Percentiles rank a stretch among this genome's conserved stretches.
Conservation (phyloP, 164 flowering plant species). For the Protea cynaroides region DNA sequence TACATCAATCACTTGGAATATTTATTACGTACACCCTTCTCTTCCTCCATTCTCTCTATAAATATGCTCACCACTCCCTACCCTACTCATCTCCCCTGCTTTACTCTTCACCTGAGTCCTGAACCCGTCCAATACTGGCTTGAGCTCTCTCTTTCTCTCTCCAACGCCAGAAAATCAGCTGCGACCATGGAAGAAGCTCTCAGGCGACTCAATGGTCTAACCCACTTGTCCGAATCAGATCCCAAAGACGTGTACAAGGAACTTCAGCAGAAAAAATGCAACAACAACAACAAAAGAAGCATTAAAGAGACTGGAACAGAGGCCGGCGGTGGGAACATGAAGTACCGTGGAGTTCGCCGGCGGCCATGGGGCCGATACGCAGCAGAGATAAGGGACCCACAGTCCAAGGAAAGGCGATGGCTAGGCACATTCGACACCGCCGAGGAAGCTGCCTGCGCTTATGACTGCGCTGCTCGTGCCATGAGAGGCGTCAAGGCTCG, state of each 20-base stretch:
- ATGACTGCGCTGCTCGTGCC: conserved; percentile 83
- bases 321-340: conserved; percentile 16
- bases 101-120: too few relatives aligned
- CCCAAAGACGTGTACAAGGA: not conserved
- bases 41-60: not conserved
- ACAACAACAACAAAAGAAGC: not conserved
- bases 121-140: too few relatives aligned
- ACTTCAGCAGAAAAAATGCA: conserved; percentile 4
- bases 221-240: conserved; percentile 9
- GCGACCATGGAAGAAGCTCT: conserved; percentile 41
- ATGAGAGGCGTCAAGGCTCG: conserved; percentile 85
- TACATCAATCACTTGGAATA: too few relatives aligned
- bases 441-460: conserved; percentile 92
- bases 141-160: too few relatives aligned
- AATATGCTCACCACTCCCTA: not conserved
- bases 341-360: conserved; percentile 87
- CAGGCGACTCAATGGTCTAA: conserved; percentile 26
- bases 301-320: not conserved
- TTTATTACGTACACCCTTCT: too few relatives aligned
- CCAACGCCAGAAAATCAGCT: not conserved
- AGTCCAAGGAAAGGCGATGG: conserved; percentile 84
- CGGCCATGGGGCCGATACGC: conserved; percentile 97
- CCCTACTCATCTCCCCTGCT: not conserved
- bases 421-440: conserved; percentile 95
- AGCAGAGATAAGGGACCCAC: conserved; percentile 88